A percentile compares a stretch with the other conserved stretches of the same genome.
phyloP scores from a whole-genome alignment of 108 stramenopile species.

The Tribonema minus region DNA sequence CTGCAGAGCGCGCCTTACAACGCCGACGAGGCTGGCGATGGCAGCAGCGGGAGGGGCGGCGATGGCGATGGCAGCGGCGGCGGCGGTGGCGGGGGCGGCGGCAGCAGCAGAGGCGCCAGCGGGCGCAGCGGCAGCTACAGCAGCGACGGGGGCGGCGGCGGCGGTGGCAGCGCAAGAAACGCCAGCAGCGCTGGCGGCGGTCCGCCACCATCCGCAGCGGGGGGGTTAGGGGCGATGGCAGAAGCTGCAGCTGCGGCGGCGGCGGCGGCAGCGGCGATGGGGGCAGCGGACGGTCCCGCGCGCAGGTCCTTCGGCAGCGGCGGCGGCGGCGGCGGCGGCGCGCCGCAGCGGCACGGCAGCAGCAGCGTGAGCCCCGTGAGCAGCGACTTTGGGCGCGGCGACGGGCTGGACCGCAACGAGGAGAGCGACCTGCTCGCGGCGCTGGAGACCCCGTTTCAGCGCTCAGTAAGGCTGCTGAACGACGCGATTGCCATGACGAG shows the following conservation, averaged over 20 bases:
- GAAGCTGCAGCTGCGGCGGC: too few species aligned
- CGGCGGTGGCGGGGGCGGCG: neutral
- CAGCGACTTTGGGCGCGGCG: too few species aligned
- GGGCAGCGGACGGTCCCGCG: too few species aligned
- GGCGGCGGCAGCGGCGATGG: too few species aligned
- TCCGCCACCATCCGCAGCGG: too few species aligned
- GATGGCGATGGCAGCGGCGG: neutral
- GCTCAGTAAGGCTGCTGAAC: neutral
- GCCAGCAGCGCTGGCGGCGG: neutral
- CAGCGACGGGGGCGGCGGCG: neutral
- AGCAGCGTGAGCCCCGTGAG: too few species aligned
- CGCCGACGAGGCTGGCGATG: neutral
- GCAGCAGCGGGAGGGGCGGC: neutral
- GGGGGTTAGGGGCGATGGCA: too few species aligned
- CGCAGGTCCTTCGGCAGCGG: too few species aligned
- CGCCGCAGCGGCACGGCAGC: too few species aligned
- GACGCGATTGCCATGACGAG: neutral
- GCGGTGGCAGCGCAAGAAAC: neutral
- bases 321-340: too few species aligned
- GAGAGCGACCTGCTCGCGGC: neutral
- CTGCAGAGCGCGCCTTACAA: neutral
- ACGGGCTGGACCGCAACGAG: neutral
- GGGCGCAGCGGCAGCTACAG: neutral
- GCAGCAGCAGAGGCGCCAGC: neutral
- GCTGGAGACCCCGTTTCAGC: neutral